Evolutionary conservation across 495 filamentous ascomycete species (phyloP), one percentile per base, ranked within the genome.

Genomic region (Penicillium salamii): DNA sequence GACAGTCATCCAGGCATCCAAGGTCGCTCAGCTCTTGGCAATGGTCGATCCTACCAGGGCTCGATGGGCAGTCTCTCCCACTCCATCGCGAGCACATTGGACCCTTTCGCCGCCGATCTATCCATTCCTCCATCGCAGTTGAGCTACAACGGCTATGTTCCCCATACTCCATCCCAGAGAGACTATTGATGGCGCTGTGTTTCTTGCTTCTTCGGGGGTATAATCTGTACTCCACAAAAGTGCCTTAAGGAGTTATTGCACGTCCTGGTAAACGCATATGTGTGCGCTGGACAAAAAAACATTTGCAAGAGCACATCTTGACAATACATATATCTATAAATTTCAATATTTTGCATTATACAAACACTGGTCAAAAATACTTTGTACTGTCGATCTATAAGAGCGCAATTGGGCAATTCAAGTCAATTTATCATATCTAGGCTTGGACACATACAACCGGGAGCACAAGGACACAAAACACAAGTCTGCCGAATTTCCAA

Each of bases 71-170:
- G 48, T 26, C 41, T 70, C 5, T 57, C 64, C 5, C 57, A 62
- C 19, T 57, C 69, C 5, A 54, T 71, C 8, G 40, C 66, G 7
- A 49, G 58, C 5, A 46, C 58, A 7, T 35, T 75, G 34, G 68
- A 75, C 36, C 52, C 68, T 1, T 68, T 69, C 42, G 41, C 61
- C 6, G 36, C 51, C 3, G 69, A 73, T 15, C n/a, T 72, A 8
- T 55, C 71, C 3, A 50, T 65, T 2, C 50, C 66, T 8, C 56
- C 68, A 2, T 58, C 69, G 2, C 69, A 71, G 19, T 50, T 72
- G 14, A 60, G 49, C 33, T 75, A 75, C 38, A 49, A 57, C 11
- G 67, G 59, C 15, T 75, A 72, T 44, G 50, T 63, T 17, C 45
- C 67, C 13, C 61, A 75, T 33, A 15, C 57, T 18, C 48, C 62